phyloP scores from a whole-genome alignment of 192 early-diverging fungal genomes.

The Backusella luteola region DNA sequence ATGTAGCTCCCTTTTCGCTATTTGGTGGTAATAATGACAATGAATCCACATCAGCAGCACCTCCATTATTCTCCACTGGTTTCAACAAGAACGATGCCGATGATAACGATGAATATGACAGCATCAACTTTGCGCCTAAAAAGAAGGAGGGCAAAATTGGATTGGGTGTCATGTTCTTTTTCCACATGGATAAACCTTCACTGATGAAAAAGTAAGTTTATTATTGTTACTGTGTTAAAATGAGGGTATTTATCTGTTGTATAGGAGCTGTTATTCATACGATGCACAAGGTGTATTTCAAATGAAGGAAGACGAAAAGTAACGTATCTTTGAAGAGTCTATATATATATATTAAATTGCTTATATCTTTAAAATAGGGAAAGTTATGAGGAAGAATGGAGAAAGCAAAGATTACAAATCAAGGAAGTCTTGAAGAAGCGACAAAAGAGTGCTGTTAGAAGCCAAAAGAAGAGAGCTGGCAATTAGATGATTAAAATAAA shows the following conservation, averaged over 20 bases:
- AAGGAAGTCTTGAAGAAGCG: conserved; percentile 17
- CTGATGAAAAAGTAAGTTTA: conserved; percentile 27
- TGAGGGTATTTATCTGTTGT: background rate
- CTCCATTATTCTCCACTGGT: background rate
- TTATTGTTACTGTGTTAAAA: background rate
- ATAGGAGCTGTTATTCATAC: conserved; percentile 20
- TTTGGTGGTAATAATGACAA: conserved; percentile 45
- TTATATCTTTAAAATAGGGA: background rate
- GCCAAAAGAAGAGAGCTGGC: conserved; percentile 13
- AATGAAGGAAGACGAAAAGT: conserved; percentile 9
- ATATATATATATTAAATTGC: no score
- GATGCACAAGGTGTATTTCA: conserved; percentile 17
- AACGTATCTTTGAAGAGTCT: background rate
- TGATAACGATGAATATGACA: conserved; percentile 9
- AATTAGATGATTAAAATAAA: background rate
- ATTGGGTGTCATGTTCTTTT: conserved; percentile 27
- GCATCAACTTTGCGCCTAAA: background rate
- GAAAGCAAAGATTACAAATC: background rate
- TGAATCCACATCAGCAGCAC: background rate
- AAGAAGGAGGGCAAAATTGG: conserved; percentile 19
- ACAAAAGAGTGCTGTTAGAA: conserved; percentile 16
- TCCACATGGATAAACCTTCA: conserved; percentile 23
- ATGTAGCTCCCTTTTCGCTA: conserved; percentile 41
- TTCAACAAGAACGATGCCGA: background rate
- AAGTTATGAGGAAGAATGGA: conserved; percentile 12